Conservation (phyloP, 192 early-diverging fungal genomes). For the Linnemannia zychae region DNA sequence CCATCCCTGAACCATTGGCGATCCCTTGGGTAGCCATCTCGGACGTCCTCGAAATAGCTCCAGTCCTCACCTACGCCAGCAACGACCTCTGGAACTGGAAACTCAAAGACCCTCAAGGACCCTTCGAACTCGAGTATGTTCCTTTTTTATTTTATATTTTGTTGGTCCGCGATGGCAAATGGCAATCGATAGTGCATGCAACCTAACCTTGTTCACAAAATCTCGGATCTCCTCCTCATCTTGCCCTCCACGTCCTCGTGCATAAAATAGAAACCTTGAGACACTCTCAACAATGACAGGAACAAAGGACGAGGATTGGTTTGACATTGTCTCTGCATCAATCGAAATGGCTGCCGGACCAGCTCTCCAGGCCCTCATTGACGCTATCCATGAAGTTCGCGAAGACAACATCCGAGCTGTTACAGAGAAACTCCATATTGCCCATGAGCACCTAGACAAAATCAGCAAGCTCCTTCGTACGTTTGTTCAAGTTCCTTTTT, state of each 20-base stretch:
- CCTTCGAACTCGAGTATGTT: slow-evolving; percentile 73
- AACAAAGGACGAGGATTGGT: slow-evolving; percentile 93
- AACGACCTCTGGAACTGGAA: slow-evolving; percentile 93
- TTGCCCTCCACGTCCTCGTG: neutral
- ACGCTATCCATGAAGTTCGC: slow-evolving; percentile 70
- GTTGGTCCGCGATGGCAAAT: neutral
- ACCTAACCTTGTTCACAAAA: neutral
- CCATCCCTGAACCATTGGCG: slow-evolving; percentile 83
- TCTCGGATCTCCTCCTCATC: neutral
- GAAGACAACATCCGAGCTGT: slow-evolving; percentile 63
- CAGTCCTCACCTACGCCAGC: slow-evolving; percentile 86
- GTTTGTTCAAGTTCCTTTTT: neutral
- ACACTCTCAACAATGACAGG: slow-evolving; percentile 88
- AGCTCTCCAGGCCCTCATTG: slow-evolving; percentile 73
- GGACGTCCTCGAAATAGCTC: slow-evolving; percentile 82
- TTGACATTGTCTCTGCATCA: slow-evolving; percentile 88
- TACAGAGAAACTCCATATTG: slow-evolving; percentile 63
- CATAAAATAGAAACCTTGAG: slow-evolving; percentile 75
- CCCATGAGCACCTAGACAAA: slow-evolving; percentile 20
- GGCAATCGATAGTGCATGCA: neutral
- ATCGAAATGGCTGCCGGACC: slow-evolving; percentile 87
- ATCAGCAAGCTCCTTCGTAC: slow-evolving; percentile 31
- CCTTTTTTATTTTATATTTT: slow-evolving; percentile 5
- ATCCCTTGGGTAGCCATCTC: slow-evolving; percentile 85
- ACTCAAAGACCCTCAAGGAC: slow-evolving; percentile 78